Evolutionary conservation across 805 yeast genomes (phyloP).

Genomic region (Metschnikowia borealis): DNA sequence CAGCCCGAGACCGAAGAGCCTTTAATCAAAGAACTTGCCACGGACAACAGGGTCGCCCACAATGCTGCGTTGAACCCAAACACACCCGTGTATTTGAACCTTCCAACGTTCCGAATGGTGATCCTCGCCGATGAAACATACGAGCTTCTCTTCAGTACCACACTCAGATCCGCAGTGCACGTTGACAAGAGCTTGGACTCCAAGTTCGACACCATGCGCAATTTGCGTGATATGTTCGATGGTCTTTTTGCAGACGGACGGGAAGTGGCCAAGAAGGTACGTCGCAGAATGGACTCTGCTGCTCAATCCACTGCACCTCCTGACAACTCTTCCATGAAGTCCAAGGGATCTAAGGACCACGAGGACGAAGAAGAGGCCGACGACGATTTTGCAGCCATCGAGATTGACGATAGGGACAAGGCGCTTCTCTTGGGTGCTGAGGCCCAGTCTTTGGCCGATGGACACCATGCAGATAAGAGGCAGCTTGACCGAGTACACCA

Average conservation of each 20-base stretch:
- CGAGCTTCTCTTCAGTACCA: conserved; percentile 73
- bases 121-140: conserved; percentile 89
- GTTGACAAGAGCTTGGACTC: conserved; percentile 51
- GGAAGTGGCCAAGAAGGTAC: conserved; percentile 84
- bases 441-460: conserved; percentile 37
- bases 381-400: conserved; percentile 40
- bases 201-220: conserved; percentile 47
- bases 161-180: conserved; percentile 65
- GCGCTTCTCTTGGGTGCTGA: conserved; percentile 50
- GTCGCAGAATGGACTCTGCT: conserved; percentile 79
- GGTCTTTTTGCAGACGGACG: conserved; percentile 89
- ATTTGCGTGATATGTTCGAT: conserved; percentile 83
- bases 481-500: conserved; percentile 24
- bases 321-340: conserved; percentile 19
- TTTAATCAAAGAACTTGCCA: conserved; percentile 34
- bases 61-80: conserved; percentile 82
- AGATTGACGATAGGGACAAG: conserved; percentile 41
- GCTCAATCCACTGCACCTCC: conserved; percentile 31
- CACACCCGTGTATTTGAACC: conserved; percentile 66
- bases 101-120: conserved; percentile 93
- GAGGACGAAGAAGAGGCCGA: conserved; percentile 47
- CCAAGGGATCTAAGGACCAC: conserved; percentile 12
- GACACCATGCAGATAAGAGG: conserved; percentile 11
- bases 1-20: conserved; percentile 53
- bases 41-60: conserved; percentile 45